Evolutionary conservation across 805 yeast genomes (phyloP).

Genomic region (Lipomyces japonicus): DNA sequence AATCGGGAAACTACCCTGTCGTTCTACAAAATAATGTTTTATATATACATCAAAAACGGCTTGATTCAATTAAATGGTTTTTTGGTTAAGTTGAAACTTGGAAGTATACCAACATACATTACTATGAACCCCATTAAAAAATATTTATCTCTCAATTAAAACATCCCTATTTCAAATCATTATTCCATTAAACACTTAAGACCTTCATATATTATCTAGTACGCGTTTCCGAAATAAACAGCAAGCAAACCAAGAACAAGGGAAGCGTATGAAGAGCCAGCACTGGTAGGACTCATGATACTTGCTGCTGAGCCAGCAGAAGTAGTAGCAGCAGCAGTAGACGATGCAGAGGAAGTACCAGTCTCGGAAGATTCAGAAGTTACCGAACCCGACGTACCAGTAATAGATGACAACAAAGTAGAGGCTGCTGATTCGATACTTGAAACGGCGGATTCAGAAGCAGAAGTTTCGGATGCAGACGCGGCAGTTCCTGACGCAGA

Average conservation of each 20-base stretch:
- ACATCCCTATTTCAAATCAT: no score
- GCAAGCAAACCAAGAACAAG: slow-evolving; percentile 1
- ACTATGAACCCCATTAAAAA: no score
- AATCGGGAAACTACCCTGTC: neutral
- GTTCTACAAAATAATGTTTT: neutral
- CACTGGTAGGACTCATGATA: neutral
- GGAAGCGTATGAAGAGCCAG: neutral
- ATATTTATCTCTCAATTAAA: no score
- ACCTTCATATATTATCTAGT: neutral
- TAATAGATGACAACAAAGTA: neutral
- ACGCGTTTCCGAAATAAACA: neutral
- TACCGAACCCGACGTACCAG: neutral
- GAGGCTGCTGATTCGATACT: neutral
- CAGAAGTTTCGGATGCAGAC: neutral
- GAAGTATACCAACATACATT: no score
- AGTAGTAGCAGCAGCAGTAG: neutral
- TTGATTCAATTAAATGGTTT: no score
- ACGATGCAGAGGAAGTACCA: neutral
- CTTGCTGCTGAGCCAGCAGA: slow-evolving; percentile 1
- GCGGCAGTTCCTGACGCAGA: neutral
- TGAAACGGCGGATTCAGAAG: neutral
- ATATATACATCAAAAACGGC: neutral
- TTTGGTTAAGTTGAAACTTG: no score
- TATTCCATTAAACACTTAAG: no score
- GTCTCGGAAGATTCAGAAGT: neutral